Base-by-base conservation (phyloP, 108 stramenopile genomes). In the Cyclotella atomus region DNA sequence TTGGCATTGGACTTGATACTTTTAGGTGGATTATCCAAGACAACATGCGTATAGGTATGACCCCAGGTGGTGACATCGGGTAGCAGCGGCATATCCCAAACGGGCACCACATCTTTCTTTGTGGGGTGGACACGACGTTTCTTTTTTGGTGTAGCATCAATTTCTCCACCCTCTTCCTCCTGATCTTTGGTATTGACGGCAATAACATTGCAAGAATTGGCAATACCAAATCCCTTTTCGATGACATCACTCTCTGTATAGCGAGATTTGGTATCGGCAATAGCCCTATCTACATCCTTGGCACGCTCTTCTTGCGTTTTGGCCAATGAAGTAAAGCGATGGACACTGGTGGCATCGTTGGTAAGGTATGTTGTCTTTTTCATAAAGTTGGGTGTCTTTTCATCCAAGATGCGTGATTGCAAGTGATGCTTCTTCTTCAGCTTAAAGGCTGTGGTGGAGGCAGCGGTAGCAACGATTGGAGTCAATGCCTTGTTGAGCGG, bases 351-450 rank as follows among this genome's bases (percentile, higher is more conserved):
- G 45, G 89, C 81, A 77, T 92, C 91, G 65, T 95, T 95, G 67
- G 90, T 87, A 23, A 95, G 74, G 55, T 95, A 95, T 10, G 91
- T 95, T 1, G 91, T 92, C 84, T 91, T 92, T 44, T 92, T 95
- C 94, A 95, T 95, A 81, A 87, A 92, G 54, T 87, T 87, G 0
- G 84, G 80, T 1, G 64, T 81, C 23, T 82, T 59, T 53, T 92
- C 90, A 59, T 95, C 79, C 61, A 95, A 62, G 14, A 95, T 89
- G 59, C 94, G 94, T 30, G 91, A 92, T 43, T 79, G 62, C 49
- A 92, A 83, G 14, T 78, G 79, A 74, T 88, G 83, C 76, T 85
- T 87, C 49, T 59, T 79, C 50, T 84, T 84, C 28, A 81, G 64
- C 12, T 34, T 27, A 60, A 78, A 61, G 57, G 0, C 3, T 35